Conservation (phyloP, 331 rosid genomes). For the Malus hybrid region DNA sequence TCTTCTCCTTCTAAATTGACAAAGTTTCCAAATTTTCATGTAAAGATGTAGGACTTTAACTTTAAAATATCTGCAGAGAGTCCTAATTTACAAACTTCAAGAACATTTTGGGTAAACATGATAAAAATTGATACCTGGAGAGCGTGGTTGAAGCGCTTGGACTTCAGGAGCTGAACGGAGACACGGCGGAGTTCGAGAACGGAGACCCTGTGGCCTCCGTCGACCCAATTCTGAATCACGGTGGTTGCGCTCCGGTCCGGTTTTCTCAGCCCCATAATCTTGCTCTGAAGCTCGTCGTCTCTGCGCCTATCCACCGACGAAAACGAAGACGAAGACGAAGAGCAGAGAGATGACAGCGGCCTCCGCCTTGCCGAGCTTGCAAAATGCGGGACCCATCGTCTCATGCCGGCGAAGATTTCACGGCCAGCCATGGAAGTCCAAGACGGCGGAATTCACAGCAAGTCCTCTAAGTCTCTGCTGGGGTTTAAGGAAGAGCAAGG, state of each 20-base stretch:
- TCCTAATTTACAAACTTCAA: not conserved
- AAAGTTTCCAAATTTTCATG: not conserved
- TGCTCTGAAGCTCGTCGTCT: constrained; percentile 23
- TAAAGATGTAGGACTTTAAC: not conserved
- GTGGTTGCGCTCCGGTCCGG: constrained; percentile 16
- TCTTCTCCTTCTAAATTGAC: not conserved
- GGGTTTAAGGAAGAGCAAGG: not conserved
- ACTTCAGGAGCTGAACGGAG: constrained; percentile 31
- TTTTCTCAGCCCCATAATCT: constrained; percentile 23
- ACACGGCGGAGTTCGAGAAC: constrained; percentile 41
- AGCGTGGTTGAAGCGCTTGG: constrained; percentile 49
- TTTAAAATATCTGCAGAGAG: not conserved
- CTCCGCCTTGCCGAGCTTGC: not conserved
- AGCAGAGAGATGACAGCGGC: constrained; percentile 4
- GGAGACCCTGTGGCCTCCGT: constrained; percentile 36
- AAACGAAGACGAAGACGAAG: constrained; percentile 7
- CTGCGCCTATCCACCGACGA: not conserved
- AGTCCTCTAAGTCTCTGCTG: no score
- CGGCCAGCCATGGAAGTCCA: not conserved
- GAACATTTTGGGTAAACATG: not conserved
- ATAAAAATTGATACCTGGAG: constrained; percentile 40
- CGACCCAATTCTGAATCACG: constrained; percentile 38
- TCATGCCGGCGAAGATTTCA: not conserved
- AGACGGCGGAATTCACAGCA: not conserved
- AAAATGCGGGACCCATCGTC: not conserved